Conservation (phyloP, 2,329 filamentous ascomycete genomes). For the Pseudohalonectria lignicola region DNA sequence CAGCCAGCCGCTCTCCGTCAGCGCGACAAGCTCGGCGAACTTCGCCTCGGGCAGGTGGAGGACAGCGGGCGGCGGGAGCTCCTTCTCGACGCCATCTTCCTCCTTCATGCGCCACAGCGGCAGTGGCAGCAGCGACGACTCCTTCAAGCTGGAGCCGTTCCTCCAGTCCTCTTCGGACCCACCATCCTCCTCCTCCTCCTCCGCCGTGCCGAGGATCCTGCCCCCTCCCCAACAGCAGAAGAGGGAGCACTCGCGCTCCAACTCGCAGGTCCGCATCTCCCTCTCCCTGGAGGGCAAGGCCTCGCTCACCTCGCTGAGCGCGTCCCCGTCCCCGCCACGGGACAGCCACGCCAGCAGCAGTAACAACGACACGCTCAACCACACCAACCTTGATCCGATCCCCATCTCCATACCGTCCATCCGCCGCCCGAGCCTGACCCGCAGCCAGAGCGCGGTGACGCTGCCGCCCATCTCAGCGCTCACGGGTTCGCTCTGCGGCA, state of each 20-base stretch:
- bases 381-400: constrained; percentile 9
- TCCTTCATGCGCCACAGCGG: constrained; percentile 19
- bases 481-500: constrained; percentile 25
- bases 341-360: constrained; percentile 26
- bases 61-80: constrained; percentile 35
- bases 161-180: constrained; percentile 10
- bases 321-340: constrained; percentile 59
- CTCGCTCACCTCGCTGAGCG: constrained; percentile 57
- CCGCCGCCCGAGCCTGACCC: constrained; percentile 45
- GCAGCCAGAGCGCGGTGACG: constrained; percentile 60
- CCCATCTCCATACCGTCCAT: constrained; percentile 30
- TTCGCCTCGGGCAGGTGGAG: too few species aligned
- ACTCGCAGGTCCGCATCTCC: constrained; percentile 62
- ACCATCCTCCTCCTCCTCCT: constrained; percentile 28
- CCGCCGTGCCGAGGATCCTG: constrained; percentile 12
- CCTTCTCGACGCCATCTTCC: constrained; percentile 35
- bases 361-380: constrained; percentile 10
- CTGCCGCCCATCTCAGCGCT: constrained; percentile 44
- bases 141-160: constrained; percentile 34
- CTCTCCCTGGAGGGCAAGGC: constrained; percentile 85
- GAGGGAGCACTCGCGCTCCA: constrained; percentile 6
- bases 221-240: constrained; percentile 24
- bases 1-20: too few species aligned
- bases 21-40: too few species aligned
- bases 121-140: constrained; percentile 26